Conservation (phyloP, 306 rosid species). For the Inga leiocalycina region DNA sequence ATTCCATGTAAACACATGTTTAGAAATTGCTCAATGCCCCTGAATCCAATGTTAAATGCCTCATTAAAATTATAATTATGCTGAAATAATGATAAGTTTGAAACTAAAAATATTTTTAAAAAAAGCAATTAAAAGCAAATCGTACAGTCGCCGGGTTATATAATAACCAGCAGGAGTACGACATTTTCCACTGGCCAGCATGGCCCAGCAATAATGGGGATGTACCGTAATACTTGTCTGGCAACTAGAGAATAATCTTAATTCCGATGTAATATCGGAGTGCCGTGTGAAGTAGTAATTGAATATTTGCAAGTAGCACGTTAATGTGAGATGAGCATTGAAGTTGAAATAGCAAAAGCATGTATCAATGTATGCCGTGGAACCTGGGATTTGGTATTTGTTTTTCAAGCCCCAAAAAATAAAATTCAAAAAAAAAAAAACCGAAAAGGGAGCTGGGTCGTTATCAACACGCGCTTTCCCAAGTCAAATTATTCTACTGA, state of each 20-base stretch:
- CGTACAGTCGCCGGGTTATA: too few species aligned
- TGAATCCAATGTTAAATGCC: too few species aligned
- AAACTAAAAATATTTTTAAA: too few species aligned
- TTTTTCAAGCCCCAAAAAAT: background rate
- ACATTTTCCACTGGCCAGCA: too few species aligned
- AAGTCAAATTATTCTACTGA: conserved; percentile 25
- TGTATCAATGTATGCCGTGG: background rate
- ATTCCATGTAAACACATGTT: too few species aligned
- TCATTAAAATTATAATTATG: too few species aligned
- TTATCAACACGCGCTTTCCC: background rate
- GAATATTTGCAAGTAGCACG: background rate
- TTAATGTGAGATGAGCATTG: background rate
- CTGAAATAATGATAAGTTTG: too few species aligned
- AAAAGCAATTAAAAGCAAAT: too few species aligned
- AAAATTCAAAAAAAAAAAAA: background rate
- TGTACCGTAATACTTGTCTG: too few species aligned
- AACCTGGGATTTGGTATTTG: background rate
- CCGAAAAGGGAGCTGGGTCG: background rate
- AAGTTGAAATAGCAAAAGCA: background rate
- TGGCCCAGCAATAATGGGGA: too few species aligned
- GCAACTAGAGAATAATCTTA: background rate
- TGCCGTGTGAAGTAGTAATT: background rate
- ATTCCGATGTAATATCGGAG: background rate
- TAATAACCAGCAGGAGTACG: too few species aligned
- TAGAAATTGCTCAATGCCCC: too few species aligned